Evolutionary conservation across 2,329 filamentous ascomycete genomes (phyloP), one percentile per base, ranked within the genome.

Genomic region (Aspergillus costaricaensis): DNA sequence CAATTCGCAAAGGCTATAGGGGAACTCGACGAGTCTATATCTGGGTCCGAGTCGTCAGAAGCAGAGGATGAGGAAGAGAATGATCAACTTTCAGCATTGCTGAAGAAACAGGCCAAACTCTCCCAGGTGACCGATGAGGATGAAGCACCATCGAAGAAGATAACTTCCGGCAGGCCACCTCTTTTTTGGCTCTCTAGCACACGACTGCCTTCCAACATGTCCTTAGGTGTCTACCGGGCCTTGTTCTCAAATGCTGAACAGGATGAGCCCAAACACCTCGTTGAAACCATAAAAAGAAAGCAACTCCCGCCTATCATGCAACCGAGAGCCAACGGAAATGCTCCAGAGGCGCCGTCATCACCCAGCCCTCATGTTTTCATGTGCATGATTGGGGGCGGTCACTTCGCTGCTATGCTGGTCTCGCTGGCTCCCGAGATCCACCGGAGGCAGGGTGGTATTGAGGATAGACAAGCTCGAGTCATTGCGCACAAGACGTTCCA

Each of bases 401-500:
- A 99, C 74, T 99, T 99, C 72, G 95, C 95, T 0, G 95, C 91
- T 54, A 98, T 98, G 93, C 83, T 98, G 10, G 91, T 99, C 10
- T 92, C 92, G 0, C 83, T 98, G 4, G 87, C 91, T 0, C 93
- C 95, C 0, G 91, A 92, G 63, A 81, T 90, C 56, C 85, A 86
- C 39, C 94, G 91, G 72, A 86, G 86, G 55, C 81, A 85, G 12
- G 80, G 83, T 15, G 90, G 90, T 0, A 83, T 89, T 1, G 85
- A 96, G 72, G 92, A 96, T 66, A 85, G 91, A 56, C 91, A 96
- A 70, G 92, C 94, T 5, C 90, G 89, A 0, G 91, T 98, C 0
- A 83, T 97, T 48, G 94, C 92, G 0, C 94, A 98, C 77, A 99
- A 99, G 80, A 97, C 94, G 0, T 99, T 98, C 76, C 96, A 99